phyloP scores from a whole-genome alignment of 2,329 filamentous ascomycete species.

The Phyllosticta citriasiana region DNA sequence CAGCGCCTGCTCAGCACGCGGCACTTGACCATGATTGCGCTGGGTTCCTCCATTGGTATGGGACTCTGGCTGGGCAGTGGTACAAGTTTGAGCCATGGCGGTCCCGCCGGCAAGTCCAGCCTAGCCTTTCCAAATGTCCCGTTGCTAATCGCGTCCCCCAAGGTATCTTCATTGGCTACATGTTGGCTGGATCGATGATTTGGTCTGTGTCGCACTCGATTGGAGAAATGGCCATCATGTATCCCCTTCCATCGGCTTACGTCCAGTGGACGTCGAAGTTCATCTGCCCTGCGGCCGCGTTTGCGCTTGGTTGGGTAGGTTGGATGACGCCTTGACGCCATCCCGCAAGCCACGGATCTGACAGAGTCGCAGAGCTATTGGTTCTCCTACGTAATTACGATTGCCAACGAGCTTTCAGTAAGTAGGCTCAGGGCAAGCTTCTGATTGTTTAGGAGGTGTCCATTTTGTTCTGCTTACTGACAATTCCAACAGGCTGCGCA shows the following conservation, averaged over 20 bases:
- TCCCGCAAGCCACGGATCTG: not conserved
- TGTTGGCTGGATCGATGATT: conserved; percentile 30
- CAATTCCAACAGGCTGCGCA: conserved; percentile 24
- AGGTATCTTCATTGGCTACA: conserved; percentile 35
- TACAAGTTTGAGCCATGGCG: conserved; percentile 30
- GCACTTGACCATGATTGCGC: conserved; percentile 31
- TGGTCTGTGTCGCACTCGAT: conserved; percentile 39
- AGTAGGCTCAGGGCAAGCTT: not conserved
- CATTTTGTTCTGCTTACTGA: not conserved
- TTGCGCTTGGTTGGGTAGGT: conserved; percentile 35
- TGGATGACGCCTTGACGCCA: not conserved
- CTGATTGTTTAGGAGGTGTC: not conserved
- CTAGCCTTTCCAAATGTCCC: not conserved
- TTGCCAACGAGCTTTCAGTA: conserved; percentile 27
- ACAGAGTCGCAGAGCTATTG: conserved; percentile 27
- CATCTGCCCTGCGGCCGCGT: conserved; percentile 33
- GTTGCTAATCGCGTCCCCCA: not conserved
- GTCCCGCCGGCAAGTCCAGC: conserved; percentile 25
- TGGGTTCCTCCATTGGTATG: conserved; percentile 36
- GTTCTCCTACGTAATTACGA: conserved; percentile 35
- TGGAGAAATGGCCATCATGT: conserved; percentile 38
- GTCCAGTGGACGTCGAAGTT: conserved; percentile 40
- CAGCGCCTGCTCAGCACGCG: conserved; percentile 31
- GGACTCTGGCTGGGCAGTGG: conserved; percentile 40
- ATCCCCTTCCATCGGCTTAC: conserved; percentile 37